Evolutionary conservation across 805 yeast genomes (phyloP).

Genomic region (Candida sithepensis): DNA sequence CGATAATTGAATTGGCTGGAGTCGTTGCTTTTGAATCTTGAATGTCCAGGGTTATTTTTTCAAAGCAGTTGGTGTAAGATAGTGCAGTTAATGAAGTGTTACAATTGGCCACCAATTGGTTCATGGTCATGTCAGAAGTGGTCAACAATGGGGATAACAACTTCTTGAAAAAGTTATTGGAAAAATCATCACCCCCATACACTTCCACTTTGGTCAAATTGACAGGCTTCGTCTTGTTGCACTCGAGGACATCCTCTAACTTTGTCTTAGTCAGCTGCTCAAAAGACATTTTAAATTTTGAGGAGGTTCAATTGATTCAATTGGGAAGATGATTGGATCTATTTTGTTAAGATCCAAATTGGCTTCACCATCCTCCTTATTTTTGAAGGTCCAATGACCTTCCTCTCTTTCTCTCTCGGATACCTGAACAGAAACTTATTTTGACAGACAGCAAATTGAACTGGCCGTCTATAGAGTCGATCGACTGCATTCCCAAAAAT

Average conservation of each 20-base stretch:
- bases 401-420: not conserved
- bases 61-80: slow-evolving; percentile 27
- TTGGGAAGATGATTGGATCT: too few species aligned
- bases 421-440: not conserved
- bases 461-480: too few species aligned
- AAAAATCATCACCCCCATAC: slow-evolving; percentile 29
- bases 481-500: too few species aligned
- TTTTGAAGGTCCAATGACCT: not conserved
- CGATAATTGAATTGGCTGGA: not conserved
- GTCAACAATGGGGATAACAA: slow-evolving; percentile 42
- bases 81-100: slow-evolving; percentile 20
- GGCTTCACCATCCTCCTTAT: not conserved
- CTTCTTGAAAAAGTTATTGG: slow-evolving; percentile 41
- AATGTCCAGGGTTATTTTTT: slow-evolving; percentile 20
- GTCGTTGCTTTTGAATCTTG: slow-evolving; percentile 10
- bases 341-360: not conserved
- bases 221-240: slow-evolving; percentile 22
- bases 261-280: slow-evolving; percentile 1
- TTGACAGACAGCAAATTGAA: not conserved
- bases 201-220: slow-evolving; percentile 29
- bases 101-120: slow-evolving; percentile 33
- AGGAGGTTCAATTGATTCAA: not conserved
- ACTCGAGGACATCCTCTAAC: slow-evolving; percentile 12
- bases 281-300: slow-evolving; percentile 1
- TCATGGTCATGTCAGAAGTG: slow-evolving; percentile 37